phyloP scores from a whole-genome alignment of 495 filamentous ascomycete genomes.

The Apodospora peruviana region DNA sequence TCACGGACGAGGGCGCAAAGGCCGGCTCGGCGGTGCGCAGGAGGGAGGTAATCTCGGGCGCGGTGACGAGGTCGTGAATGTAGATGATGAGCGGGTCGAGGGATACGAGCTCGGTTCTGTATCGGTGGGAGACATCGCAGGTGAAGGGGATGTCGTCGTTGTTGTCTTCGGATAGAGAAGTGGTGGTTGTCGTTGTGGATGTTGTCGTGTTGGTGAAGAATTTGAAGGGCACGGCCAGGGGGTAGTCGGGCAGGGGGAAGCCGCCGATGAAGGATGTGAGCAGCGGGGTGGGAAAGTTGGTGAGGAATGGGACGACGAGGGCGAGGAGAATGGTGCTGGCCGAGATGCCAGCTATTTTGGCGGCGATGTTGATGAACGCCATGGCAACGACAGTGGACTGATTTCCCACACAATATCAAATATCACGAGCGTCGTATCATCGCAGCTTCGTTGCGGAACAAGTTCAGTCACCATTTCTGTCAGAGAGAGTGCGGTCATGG shows the following conservation, averaged over 20 bases:
- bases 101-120: constrained; percentile 38
- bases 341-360: constrained; percentile 18
- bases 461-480: no score
- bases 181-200: not conserved
- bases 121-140: constrained; percentile 28
- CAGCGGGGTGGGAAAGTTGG: constrained; percentile 8
- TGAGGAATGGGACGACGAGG: constrained; percentile 16
- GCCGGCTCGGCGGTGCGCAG: constrained; percentile 30
- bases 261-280: constrained; percentile 18
- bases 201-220: constrained; percentile 11
- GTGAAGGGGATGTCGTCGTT: constrained; percentile 7
- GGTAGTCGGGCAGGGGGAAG: constrained; percentile 17
- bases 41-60: constrained; percentile 30
- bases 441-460: no score
- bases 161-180: not conserved
- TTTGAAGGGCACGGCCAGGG: constrained; percentile 1
- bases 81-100: constrained; percentile 43
- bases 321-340: constrained; percentile 18
- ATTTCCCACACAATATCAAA: no score
- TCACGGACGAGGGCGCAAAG: constrained; percentile 36
- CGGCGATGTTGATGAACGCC: constrained; percentile 7
- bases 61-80: constrained; percentile 36
- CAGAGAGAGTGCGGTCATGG: no score
- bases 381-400: not conserved
- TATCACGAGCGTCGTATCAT: no score